Evolutionary conservation across 1,139 yeast genomes (phyloP), one percentile per base, ranked within the genome.

Genomic region (Protomyces inouyei): DNA sequence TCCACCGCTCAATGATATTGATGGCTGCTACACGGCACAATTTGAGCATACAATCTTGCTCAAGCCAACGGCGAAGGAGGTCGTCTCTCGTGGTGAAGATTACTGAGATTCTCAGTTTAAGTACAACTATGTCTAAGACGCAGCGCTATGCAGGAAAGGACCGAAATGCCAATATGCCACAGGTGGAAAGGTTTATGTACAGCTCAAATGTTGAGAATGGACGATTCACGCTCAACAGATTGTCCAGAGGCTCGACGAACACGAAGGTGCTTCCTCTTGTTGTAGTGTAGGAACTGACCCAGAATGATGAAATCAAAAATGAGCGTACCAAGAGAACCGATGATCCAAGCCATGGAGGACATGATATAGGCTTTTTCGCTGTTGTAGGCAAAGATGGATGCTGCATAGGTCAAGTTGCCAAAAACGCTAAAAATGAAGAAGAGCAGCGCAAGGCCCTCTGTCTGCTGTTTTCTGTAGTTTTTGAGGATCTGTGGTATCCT

Each of bases 11-110:
- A 86, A 83, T 61, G 99, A 93, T 75, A 76, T 80, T 55, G 82
- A 79, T 68, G 98, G 98, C 21, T 83, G 88, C 65, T 92, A 88
- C 80, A 93, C 98, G 52, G 98, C 98, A 0, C 99, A 93, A 76
- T 93, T 77, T 73, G 99, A 93, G 76, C 98, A 95, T 77, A 95
- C 98, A 1, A 83, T 93, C 61, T 79, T 95, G 70, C 80, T 93
- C 72, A 95, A 92, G 72, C 95, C 98, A 32, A 91, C 91, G 66
- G 84, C 84, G 76, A 93, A 93, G 78, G 99, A 93, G 76, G 95
- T 93, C 57, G 92, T 93, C 25, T 89, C 97, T 45, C 83, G 93
- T 70, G 98, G 99, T 61, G 97, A 90, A 64, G 98, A 93, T 76
- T 95, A 85, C 74, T 93, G 32, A 21, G 21, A 12, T n/a, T 5